Base-by-base conservation (phyloP, 1,284 basidiomycete genomes). In the Fistulinella cinereoalba region DNA sequence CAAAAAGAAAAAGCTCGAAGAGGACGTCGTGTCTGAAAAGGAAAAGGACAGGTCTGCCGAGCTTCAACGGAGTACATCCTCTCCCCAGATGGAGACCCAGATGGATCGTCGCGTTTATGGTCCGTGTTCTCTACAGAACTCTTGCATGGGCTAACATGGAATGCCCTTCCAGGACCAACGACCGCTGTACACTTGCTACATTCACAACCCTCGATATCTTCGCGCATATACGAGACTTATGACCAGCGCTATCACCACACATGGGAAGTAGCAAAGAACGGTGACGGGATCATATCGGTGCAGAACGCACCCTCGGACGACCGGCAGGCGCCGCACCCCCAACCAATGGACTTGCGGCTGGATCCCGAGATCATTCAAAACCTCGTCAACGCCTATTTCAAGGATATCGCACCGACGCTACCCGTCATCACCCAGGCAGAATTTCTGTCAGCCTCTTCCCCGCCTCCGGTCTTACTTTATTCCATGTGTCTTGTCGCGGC, bases 401-500 rank as follows among this genome's bases (percentile, higher is more conserved):
- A 79, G 18, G 83, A 92, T 34, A 76, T 96, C 41, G 81, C 87
- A 1, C 88, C 88, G n/a, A 74, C 92, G 39, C 80, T 96, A 50
- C 95, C 95, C 18, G 77, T 97, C 55, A 79, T 98, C 49, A 91
- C 90, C 15, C 81, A 87, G 61, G 76, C 80, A 38, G 95, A 98
- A 63, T 97, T 98, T 61, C 71, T 96, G 47, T 79, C 83, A 16
- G 79, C 70, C 43, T 74, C 79, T 23, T 83, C 82, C 10, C 88
- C 90, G 1, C 76, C 88, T 13, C 86, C 90, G 2, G 75, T 94
- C 32, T 70, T 98, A 50, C 79, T 98, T 21, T 97, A 97, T 67
- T 85, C 91, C 31, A 93, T 98, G 65, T 97, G 93, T 67, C 84
- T 92, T 29, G 83, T 96, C 19, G 89, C 93, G 5, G 92, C 94